Evolutionary conservation across 1,139 yeast genomes (phyloP).

Genomic region (Pichia sp.): DNA sequence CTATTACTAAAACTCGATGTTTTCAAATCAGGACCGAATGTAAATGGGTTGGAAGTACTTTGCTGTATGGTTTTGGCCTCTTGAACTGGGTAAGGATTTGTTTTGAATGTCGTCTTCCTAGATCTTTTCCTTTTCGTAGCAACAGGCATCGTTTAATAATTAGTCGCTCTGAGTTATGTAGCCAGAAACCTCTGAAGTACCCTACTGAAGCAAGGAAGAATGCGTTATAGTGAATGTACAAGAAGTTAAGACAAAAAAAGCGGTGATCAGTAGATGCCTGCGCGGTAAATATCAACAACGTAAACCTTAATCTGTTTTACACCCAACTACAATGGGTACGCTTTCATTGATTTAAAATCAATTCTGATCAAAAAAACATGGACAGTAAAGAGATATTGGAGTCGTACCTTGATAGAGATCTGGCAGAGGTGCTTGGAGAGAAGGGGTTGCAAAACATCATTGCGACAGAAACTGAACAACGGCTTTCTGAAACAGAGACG

Average conservation of each 20-base stretch:
- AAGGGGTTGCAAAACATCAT: constrained; percentile 4
- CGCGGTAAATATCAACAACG: not conserved
- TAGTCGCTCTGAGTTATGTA: not conserved
- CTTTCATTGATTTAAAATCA: too few relatives aligned
- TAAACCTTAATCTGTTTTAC: too few relatives aligned
- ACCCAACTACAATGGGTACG: too few relatives aligned
- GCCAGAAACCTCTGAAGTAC: not conserved
- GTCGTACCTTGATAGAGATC: constrained; percentile 13
- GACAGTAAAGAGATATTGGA: constrained; percentile 12
- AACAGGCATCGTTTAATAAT: not conserved
- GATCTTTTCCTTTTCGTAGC: constrained; percentile 7
- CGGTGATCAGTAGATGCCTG: not conserved
- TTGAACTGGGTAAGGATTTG: constrained; percentile 3
- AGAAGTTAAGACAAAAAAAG: not conserved
- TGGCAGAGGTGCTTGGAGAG: constrained; percentile 13
- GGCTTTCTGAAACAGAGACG: constrained; percentile 6
- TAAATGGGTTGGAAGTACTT: not conserved
- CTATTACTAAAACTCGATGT: constrained; percentile 13
- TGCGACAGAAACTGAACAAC: not conserved
- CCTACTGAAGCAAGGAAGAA: not conserved
- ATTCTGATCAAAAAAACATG: not conserved
- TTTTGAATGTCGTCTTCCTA: constrained; percentile 6
- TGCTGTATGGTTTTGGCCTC: not conserved
- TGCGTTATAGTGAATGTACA: not conserved
- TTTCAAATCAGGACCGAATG: constrained; percentile 8